These are phyloP conservation scores for Podila horticola DNA, from an alignment of 192 early-diverging fungal genomes.

Conservation along the genomic window DNA sequence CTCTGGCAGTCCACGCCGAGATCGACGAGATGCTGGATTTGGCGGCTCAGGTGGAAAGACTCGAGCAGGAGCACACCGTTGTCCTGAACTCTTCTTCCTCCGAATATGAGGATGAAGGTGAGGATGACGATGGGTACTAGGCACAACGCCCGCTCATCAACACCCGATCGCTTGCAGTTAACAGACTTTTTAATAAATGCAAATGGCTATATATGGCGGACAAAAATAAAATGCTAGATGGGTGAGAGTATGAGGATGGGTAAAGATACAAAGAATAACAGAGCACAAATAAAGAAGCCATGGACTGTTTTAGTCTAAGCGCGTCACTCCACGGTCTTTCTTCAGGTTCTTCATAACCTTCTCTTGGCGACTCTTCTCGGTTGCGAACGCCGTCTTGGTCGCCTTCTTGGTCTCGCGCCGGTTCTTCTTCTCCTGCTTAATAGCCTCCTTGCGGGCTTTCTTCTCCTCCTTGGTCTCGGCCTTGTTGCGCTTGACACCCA, in stretches of 20 bases:
- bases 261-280: neutral
- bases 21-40: neutral
- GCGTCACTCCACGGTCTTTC: slow-evolving; percentile 58
- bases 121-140: neutral
- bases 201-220: neutral
- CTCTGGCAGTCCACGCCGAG: neutral
- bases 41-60: neutral
- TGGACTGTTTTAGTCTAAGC: slow-evolving; percentile 44
- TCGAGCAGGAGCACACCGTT: neutral
- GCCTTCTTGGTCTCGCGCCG: slow-evolving; percentile 83
- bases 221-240: slow-evolving; percentile 1
- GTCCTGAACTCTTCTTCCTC: neutral
- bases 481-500: slow-evolving; percentile 78
- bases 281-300: neutral
- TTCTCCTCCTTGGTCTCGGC: slow-evolving; percentile 94
- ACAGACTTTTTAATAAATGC: neutral
- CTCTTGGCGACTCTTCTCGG: slow-evolving; percentile 71
- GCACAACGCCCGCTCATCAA: too few species aligned
- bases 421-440: slow-evolving; percentile 84
- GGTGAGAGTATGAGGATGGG: neutral
- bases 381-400: slow-evolving; percentile 80
- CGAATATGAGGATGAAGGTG: neutral
- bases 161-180: neutral
- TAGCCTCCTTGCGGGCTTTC: slow-evolving; percentile 84
- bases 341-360: slow-evolving; percentile 65